These are phyloP conservation scores for Salmacisia buchloeana DNA, from an alignment of 1,284 basidiomycete species.

Conservation along the genomic window DNA sequence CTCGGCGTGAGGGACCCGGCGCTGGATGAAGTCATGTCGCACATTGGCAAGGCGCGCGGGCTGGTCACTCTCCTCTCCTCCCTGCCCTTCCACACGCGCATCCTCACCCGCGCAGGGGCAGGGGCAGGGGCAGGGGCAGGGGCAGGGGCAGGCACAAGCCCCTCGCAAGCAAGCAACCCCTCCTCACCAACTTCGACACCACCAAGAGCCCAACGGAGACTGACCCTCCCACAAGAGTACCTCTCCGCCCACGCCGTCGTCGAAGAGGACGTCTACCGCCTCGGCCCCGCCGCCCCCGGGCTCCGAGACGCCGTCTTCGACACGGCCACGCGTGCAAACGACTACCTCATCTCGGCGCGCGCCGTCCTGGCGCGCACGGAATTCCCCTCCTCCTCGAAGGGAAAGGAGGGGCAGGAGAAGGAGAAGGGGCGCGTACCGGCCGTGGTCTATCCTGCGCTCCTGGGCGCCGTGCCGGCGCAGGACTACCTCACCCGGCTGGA, in stretches of 20 bases:
- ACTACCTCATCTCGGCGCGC: slow-evolving; percentile 78
- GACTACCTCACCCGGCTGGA: slow-evolving; percentile 71
- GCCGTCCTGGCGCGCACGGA: slow-evolving; percentile 59
- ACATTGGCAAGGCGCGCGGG: slow-evolving; percentile 47
- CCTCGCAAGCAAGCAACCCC: too few relatives aligned
- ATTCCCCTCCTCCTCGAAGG: neutral
- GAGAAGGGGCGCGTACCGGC: slow-evolving; percentile 60
- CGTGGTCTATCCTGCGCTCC: slow-evolving; percentile 69
- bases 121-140: too few relatives aligned
- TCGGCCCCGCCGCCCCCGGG: slow-evolving; percentile 62
- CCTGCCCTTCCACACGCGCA: slow-evolving; percentile 33
- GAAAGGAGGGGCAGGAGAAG: slow-evolving; percentile 52
- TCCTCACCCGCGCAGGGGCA: too few relatives aligned
- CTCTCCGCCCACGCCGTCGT: slow-evolving; percentile 71
- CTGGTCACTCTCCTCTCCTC: slow-evolving; percentile 31
- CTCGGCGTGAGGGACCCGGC: slow-evolving; percentile 25
- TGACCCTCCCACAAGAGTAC: slow-evolving; percentile 78
- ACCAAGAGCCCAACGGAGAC: slow-evolving; percentile 25
- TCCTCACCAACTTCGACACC: neutral
- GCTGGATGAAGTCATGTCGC: slow-evolving; percentile 44
- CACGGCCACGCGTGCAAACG: slow-evolving; percentile 82
- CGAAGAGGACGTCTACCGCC: slow-evolving; percentile 78
- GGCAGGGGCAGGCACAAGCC: neutral
- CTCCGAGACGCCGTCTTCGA: slow-evolving; percentile 72
- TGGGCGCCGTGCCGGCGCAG: slow-evolving; percentile 70